Conservation (phyloP, 352 stramenopile genomes). For the Globisporangium orthogonon region DNA sequence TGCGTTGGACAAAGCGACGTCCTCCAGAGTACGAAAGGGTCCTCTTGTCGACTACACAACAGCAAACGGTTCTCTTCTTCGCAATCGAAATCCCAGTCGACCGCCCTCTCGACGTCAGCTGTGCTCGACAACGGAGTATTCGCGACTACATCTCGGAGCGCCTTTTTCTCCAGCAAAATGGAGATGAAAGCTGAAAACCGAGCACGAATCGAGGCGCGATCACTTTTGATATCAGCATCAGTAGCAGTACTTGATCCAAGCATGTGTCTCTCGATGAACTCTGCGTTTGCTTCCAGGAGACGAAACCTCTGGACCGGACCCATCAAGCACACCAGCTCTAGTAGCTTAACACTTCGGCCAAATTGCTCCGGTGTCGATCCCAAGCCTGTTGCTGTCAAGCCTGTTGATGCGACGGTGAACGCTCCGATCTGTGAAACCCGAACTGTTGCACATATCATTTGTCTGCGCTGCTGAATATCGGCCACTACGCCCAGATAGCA, state of each 20-base stretch:
- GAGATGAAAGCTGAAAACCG: constrained; percentile 3
- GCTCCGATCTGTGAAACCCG: not conserved
- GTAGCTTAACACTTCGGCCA: not conserved
- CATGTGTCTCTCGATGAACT: not conserved
- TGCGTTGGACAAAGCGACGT: not conserved
- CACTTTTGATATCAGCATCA: not conserved
- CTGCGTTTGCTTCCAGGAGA: not conserved
- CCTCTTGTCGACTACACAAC: not conserved
- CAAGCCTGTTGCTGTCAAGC: no score
- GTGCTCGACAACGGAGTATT: constrained; percentile 6
- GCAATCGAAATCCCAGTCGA: constrained; percentile 6
- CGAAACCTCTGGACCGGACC: not conserved
- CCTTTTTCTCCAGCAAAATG: not conserved
- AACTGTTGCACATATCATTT: not conserved
- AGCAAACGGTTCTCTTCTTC: not conserved
- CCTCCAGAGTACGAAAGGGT: constrained; percentile 13
- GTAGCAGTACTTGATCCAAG: no score
- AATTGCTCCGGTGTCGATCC: no score
- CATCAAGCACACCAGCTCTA: constrained; percentile 3
- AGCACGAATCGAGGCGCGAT: not conserved
- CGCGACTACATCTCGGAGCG: constrained; percentile 2
- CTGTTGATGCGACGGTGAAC: not conserved
- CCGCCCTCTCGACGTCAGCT: constrained; percentile 4
- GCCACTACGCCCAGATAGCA: not conserved
- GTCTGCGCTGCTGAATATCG: not conserved